phyloP scores from a whole-genome alignment of 176 grass and related monocot genomes.

The Calamus simplicifolius region DNA sequence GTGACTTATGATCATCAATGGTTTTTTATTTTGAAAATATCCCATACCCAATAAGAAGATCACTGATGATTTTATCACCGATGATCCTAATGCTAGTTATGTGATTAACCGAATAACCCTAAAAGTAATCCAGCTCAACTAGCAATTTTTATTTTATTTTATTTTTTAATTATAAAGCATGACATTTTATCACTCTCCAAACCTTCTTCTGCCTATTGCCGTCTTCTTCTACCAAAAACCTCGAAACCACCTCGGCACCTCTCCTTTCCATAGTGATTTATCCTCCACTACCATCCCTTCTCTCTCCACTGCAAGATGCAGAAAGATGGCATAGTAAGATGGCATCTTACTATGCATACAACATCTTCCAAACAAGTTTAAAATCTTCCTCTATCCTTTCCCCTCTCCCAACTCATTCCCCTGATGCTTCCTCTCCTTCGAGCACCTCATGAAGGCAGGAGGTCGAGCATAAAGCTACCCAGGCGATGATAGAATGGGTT shows the following conservation, averaged over 20 bases:
- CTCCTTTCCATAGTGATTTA: constrained; percentile 36
- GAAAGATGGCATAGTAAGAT: too few relatives aligned
- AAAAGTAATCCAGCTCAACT: too few relatives aligned
- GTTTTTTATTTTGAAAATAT: too few relatives aligned
- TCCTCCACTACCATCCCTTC: constrained; percentile 64
- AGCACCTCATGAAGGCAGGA: constrained; percentile 26
- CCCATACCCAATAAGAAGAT: too few relatives aligned
- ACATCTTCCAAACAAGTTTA: constrained; percentile 50
- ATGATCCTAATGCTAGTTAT: too few relatives aligned
- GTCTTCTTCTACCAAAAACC: not conserved
- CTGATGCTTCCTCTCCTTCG: not conserved
- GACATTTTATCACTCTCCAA: constrained; percentile 83
- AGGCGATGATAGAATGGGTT: constrained; percentile 25
- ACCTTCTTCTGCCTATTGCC: constrained; percentile 8
- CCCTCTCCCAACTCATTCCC: constrained; percentile 6
- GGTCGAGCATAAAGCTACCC: constrained; percentile 12
- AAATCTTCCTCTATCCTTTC: constrained; percentile 16
- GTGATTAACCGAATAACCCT: too few relatives aligned
- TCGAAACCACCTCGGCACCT: constrained; percentile 32
- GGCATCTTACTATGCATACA: constrained; percentile 75
- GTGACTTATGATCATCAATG: too few relatives aligned
- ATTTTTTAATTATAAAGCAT: too few relatives aligned
- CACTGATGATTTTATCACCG: too few relatives aligned
- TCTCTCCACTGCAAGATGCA: constrained; percentile 72
- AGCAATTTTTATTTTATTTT: too few relatives aligned